Conservation (phyloP, 139 green algal species). For the Mesotaenium endlicherianum region DNA sequence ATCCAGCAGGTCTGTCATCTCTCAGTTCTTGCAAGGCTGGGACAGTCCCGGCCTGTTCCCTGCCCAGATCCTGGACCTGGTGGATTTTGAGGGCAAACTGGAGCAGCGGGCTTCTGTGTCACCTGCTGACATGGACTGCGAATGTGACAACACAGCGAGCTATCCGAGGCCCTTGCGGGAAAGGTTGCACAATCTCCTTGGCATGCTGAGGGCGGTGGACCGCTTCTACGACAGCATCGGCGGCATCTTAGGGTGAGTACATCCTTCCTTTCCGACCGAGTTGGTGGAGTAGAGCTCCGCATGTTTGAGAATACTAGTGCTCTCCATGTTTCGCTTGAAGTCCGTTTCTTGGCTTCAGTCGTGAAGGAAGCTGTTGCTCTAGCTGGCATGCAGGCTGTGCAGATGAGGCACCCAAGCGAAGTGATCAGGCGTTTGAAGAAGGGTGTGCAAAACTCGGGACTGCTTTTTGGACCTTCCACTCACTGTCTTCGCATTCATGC, state of each 20-base stretch:
- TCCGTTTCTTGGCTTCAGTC: neutral
- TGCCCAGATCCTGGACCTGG: constrained; percentile 12
- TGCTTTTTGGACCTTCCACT: too few species aligned
- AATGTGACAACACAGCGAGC: neutral
- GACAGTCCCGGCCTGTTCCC: constrained; percentile 35
- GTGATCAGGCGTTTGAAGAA: too few species aligned
- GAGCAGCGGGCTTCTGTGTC: neutral
- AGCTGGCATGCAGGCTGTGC: too few species aligned
- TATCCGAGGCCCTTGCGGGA: constrained; percentile 15
- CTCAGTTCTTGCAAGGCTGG: neutral
- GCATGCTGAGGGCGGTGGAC: constrained; percentile 49
- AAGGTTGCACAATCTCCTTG: constrained; percentile 4
- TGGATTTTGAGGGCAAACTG: constrained; percentile 11
- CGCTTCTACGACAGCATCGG: constrained; percentile 93
- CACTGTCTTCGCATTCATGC: too few species aligned
- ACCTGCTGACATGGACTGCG: neutral
- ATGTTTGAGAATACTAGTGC: neutral
- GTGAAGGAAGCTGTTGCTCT: too few species aligned
- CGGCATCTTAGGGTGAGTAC: constrained; percentile 79
- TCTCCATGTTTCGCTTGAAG: neutral
- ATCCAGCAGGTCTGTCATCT: neutral
- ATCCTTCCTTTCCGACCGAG: neutral
- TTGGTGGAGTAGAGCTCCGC: neutral
- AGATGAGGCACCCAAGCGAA: too few species aligned
- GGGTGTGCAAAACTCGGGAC: too few species aligned